Evolutionary conservation across 208 protist species (phyloP), one percentile per base, ranked within the genome.

Genomic region (Acanthamoeba lenticulata): DNA sequence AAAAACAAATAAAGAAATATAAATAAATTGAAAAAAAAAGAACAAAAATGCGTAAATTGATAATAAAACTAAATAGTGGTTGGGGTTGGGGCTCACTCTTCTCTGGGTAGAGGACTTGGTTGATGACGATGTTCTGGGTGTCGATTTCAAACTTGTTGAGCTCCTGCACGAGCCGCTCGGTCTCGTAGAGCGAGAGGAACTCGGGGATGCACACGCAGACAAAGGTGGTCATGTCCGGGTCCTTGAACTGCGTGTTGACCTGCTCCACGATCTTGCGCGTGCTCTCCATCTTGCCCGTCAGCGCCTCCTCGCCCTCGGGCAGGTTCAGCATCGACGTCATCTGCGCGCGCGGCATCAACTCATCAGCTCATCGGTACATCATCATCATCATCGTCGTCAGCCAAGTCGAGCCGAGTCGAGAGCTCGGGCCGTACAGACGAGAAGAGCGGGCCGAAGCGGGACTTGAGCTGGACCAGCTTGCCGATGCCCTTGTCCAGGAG

Each of bases 121-220:
- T 99, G 29, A 99, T 98, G 42, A 99, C 96, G 85, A 99, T 98
- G 95, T 98, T 98, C 86, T 99, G 97, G 85, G 97, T 97, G 94
- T 99, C 98, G 90, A 99, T 99, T 60, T 99, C 98, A 90, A 98
- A 98, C 94, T 98, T 98, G 93, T 97, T 98, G 27, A 99, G 96
- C 91, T 99, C 98, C 97, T 99, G 98, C n/a, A 99, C 96, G 3
- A 99, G 96, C 32, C 99, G 96, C 95, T 99, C 99, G 15, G 99
- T 99, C 95, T 99, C 99, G 95, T 99, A 99, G 0, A 99, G 96
- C 77, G 98, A 99, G 19, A 99, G 97, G 94, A 99, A 99, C 96
- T 83, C 99, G 40, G 99, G 98, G 83, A 99, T 99, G 95, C 98
- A 99, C 1, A 99, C 99, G 95, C 98, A 99, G 1, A 99, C 97